These are phyloP conservation scores for Corymbia calophylla DNA, from an alignment of 441 rosid genomes.

Conservation along the genomic window DNA sequence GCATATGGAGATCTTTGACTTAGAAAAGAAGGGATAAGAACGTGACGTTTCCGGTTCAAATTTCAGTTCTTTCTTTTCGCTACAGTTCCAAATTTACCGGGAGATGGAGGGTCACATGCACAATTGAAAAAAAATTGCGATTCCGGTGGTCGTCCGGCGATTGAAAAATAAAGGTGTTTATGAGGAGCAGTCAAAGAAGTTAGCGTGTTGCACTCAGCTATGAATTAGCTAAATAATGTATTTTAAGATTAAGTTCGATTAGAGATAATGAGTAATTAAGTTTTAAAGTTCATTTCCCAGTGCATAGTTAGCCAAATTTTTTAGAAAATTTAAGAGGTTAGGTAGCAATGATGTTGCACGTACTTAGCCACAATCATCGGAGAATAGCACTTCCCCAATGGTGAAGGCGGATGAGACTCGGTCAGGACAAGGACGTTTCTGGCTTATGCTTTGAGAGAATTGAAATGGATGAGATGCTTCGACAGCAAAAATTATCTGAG, in stretches of 20 bases:
- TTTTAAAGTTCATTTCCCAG: neutral
- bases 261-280: neutral
- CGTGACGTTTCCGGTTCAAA: neutral
- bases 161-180: neutral
- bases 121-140: neutral
- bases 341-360: neutral
- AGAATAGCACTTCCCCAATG: neutral
- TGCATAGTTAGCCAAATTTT: neutral
- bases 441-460: neutral
- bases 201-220: neutral
- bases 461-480: neutral
- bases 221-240: neutral
- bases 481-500: neutral
- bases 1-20: neutral
- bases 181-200: neutral
- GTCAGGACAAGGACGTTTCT: neutral
- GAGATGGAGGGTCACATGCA: neutral
- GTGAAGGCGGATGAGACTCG: neutral
- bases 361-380: neutral
- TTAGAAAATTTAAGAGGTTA: neutral
- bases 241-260: neutral
- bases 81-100: neutral
- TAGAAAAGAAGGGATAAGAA: neutral
- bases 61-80: neutral
- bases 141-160: neutral